These are phyloP conservation scores for Ilex aquifolium DNA, from an alignment of 257 asterid genomes.

Conservation along the genomic window DNA sequence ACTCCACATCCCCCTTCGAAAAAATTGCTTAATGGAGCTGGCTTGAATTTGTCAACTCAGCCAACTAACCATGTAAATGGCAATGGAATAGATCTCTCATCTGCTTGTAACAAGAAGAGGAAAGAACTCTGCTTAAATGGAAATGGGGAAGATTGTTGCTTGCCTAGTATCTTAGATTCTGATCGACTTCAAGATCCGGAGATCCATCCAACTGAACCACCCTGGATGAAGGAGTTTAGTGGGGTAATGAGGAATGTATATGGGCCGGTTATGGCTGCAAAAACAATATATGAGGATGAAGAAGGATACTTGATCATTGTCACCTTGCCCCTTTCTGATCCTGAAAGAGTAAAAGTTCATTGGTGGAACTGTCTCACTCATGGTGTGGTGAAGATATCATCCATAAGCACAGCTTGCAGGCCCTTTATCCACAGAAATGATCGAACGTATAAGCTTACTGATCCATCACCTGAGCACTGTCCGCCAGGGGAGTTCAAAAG, in stretches of 20 bases:
- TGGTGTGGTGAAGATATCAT: constrained; percentile 67
- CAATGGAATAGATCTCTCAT: constrained; percentile 34
- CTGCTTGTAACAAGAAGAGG: constrained; percentile 40
- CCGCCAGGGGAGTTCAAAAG: constrained; percentile 72
- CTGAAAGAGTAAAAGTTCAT: constrained; percentile 47
- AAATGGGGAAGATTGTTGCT: constrained; percentile 29
- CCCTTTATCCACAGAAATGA: constrained; percentile 61
- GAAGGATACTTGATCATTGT: constrained; percentile 47
- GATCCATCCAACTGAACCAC: constrained; percentile 27
- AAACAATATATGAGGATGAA: constrained; percentile 52
- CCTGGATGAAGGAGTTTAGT: constrained; percentile 40
- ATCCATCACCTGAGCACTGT: constrained; percentile 73
- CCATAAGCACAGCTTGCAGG: constrained; percentile 49
- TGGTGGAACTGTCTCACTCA: constrained; percentile 53
- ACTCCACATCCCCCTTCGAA: constrained; percentile 18
- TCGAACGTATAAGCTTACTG: constrained; percentile 56
- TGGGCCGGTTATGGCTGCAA: constrained; percentile 53
- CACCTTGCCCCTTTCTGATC: constrained; percentile 41
- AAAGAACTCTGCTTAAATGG: constrained; percentile 31
- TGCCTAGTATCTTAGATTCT: constrained; percentile 17
- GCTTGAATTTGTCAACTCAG: constrained; percentile 37
- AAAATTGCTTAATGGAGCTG: constrained; percentile 44
- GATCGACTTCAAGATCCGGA: constrained; percentile 28
- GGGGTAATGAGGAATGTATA: constrained; percentile 46
- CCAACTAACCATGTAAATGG: constrained; percentile 33